A percentile compares a stretch with the other conserved stretches of the same genome.
Conservation (phyloP, 192 early-diverging fungal species). For the Backusella morwellensis region DNA sequence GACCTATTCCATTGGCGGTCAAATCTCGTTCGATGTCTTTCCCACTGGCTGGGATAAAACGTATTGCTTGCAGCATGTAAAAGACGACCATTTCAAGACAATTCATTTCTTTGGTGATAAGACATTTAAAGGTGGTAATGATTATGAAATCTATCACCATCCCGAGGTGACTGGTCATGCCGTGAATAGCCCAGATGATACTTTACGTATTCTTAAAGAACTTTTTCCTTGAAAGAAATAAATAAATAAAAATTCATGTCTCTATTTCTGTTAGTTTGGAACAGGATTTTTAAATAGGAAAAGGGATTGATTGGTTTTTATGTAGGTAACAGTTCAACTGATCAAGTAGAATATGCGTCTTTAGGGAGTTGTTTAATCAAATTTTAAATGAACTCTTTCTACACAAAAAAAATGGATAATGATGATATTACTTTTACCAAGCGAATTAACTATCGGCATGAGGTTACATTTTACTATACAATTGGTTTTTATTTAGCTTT, state of each 20-base stretch:
- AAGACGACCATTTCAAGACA: slow-evolving; percentile 79
- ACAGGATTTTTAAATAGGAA: too few species aligned
- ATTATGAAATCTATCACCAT: slow-evolving; percentile 94
- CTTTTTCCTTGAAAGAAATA: slow-evolving; percentile 51
- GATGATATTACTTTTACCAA: too few species aligned
- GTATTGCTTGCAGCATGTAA: slow-evolving; percentile 89
- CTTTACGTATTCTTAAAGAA: slow-evolving; percentile 75
- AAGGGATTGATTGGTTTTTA: too few species aligned
- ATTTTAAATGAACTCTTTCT: too few species aligned
- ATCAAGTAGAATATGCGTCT: background rate
- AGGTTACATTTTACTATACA: background rate
- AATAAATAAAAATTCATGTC: too few species aligned
- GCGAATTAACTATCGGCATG: background rate
- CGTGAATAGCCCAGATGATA: slow-evolving; percentile 84
- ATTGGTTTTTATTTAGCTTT: background rate
- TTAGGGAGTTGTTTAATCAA: background rate
- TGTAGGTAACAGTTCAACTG: too few species aligned
- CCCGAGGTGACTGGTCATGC: slow-evolving; percentile 77
- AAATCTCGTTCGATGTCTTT: slow-evolving; percentile 99
- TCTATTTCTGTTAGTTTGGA: background rate
- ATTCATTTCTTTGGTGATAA: slow-evolving; percentile 99
- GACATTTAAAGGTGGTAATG: slow-evolving; percentile 96
- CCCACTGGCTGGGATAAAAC: slow-evolving; percentile 99
- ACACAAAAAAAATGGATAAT: too few species aligned
- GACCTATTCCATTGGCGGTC: slow-evolving; percentile 95